Base-by-base conservation (phyloP, 2,329 filamentous ascomycete species). In the Talaromyces sp. region DNA sequence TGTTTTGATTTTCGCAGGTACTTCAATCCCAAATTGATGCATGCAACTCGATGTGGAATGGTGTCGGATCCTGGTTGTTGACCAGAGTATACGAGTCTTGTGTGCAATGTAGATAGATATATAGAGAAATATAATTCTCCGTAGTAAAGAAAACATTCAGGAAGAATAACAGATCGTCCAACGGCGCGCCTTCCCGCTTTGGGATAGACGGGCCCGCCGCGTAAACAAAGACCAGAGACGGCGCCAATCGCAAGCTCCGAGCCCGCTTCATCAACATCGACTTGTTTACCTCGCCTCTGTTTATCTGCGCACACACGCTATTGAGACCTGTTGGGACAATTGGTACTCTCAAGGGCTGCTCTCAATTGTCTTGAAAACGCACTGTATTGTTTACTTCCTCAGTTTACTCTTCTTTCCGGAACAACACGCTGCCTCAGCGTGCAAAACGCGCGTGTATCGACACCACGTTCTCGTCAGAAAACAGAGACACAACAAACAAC, bases 141-240 rank as follows among this genome's bases (percentile, higher is more conserved):
- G n/a, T n/a, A n/a, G n/a, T n/a, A n/a, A n/a, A n/a, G n/a, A n/a
- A n/a, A n/a, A n/a, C n/a, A n/a, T n/a, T n/a, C n/a, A n/a, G n/a
- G n/a, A n/a, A n/a, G n/a, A n/a, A n/a, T n/a, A n/a, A n/a, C n/a
- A n/a, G n/a, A n/a, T n/a, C n/a, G n/a, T n/a, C n/a, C 49, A 57
- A 52, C 47, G 36, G 57, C 53, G 36, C 30, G 42, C 51, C 49
- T 47, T 49, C 25, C 17, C 30, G 54, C 36, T 55, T 59, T 17
- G 56, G 60, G 60, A 55, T 55, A 39, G 52, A 49, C 53, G 52
- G 56, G 39, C 60, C 49, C 32, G 28, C 28, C n/a, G 47, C 9
- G 57, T 62, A 62, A 62, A 62, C 60, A 59, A 59, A 60, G 36
- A 33, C 33, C n/a, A 19, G 4, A 13, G 7, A 19, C 33, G 5